Evolutionary conservation across 805 yeast genomes (phyloP).

Genomic region (Groenewaldozyma salmanticensis): DNA sequence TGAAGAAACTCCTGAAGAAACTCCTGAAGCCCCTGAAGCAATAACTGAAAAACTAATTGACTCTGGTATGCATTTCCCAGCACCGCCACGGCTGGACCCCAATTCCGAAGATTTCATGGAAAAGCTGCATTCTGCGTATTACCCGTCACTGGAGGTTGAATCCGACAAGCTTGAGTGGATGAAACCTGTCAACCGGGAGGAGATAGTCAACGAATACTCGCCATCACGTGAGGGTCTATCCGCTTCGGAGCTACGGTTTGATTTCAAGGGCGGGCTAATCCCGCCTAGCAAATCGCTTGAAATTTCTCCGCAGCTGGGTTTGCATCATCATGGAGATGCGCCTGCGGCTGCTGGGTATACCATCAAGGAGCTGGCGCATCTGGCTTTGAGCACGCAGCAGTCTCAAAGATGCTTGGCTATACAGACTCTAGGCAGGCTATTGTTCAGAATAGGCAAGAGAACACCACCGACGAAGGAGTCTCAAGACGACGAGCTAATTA

Average conservation of each 20-base stretch:
- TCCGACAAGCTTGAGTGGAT: constrained; percentile 84
- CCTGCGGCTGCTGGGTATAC: constrained; percentile 94
- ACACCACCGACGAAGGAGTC: not conserved
- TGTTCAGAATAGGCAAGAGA: constrained; percentile 63
- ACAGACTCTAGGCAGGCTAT: constrained; percentile 75
- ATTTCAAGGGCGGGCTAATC: constrained; percentile 72
- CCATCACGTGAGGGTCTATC: constrained; percentile 31
- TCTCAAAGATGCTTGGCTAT: constrained; percentile 84
- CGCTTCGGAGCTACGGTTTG: constrained; percentile 67
- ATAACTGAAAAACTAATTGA: not conserved
- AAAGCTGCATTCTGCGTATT: constrained; percentile 73
- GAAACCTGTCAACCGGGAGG: constrained; percentile 44
- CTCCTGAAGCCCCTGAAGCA: constrained; percentile 2
- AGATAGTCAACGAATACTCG: constrained; percentile 31
- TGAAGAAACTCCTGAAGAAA: not conserved
- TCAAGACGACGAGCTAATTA: constrained; percentile 35
- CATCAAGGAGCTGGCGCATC: constrained; percentile 66
- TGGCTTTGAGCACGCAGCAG: constrained; percentile 67
- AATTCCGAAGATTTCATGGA: constrained; percentile 72
- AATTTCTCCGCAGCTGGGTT: constrained; percentile 52
- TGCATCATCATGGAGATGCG: constrained; percentile 85
- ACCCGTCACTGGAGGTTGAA: constrained; percentile 83
- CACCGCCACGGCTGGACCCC: constrained; percentile 38
- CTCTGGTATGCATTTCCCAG: constrained; percentile 3
- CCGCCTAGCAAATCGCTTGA: constrained; percentile 42